A percentile compares a stretch with the other conserved stretches of the same genome.
These are phyloP conservation scores for Tylopilus sp. DNA, from an alignment of 768 basidiomycete species.

Conservation along the genomic window DNA sequence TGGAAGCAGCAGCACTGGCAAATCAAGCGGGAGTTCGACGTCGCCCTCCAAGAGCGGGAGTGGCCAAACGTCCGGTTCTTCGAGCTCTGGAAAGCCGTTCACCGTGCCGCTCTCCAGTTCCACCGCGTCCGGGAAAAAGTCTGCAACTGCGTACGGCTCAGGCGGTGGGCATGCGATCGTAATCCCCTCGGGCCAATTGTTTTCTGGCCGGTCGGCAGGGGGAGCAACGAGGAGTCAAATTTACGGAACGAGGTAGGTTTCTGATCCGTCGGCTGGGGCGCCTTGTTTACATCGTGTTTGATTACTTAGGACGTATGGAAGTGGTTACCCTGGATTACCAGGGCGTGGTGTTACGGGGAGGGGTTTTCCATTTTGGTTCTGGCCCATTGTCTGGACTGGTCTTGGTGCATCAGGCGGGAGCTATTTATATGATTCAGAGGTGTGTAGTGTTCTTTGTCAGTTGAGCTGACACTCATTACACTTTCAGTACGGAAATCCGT, in stretches of 20 bases:
- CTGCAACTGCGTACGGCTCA: conserved; percentile 31
- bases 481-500: conserved; percentile 43
- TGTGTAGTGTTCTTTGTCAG: too few relatives aligned
- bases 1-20: conserved; percentile 7
- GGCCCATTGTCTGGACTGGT: conserved; percentile 56
- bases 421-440: conserved; percentile 42
- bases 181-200: conserved; percentile 44
- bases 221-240: conserved; percentile 48
- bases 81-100: conserved; percentile 5
- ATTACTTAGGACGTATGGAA: conserved; percentile 50
- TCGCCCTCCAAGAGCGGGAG: conserved; percentile 4
- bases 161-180: conserved; percentile 31
- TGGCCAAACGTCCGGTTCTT: conserved; percentile 2
- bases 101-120: conserved; percentile 19
- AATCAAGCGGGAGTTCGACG: conserved; percentile 7
- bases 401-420: conserved; percentile 23
- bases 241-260: conserved; percentile 41
- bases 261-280: background rate
- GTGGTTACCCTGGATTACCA: conserved; percentile 54
- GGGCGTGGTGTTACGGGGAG: conserved; percentile 46
- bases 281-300: background rate
- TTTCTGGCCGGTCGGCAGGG: conserved; percentile 48
- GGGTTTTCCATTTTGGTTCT: conserved; percentile 63
- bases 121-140: conserved; percentile 21
- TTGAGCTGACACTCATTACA: background rate